Base-by-base conservation (phyloP, 805 yeast genomes). In the Wickerhamiella qilinensis region DNA sequence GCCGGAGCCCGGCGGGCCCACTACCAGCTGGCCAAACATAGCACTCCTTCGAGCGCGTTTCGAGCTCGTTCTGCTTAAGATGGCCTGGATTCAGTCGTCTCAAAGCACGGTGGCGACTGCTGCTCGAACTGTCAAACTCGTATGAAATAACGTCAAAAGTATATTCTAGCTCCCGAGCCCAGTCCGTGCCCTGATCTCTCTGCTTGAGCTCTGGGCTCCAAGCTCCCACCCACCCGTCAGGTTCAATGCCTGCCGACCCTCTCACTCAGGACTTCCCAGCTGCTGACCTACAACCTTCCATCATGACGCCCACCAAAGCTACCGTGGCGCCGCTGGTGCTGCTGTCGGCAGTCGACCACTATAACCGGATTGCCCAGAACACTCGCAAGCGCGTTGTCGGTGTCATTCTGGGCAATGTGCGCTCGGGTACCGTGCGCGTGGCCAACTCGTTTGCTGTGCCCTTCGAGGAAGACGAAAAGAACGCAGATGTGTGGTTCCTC, bases 1-100 rank as follows among this genome's bases (percentile, higher is more conserved):
- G 1, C 99, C 99, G 0, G 94, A 71, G 1, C 98, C 99, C 1
- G 99, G 99, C 0, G 98, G 97, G 0, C 99, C 99, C 29, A 91
- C 84, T 8, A 88, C 86, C 8, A 91, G 72, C 59, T 91, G 95
- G 3, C 93, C 95, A 57, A 81, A 57, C 28, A 35, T 31, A 14
- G n/a, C n/a, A n/a, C n/a, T n/a, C n/a, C n/a, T n/a, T n/a, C n/a
- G n/a, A n/a, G n/a, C n/a, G n/a, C n/a, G n/a, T n/a, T n/a, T n/a
- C n/a, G n/a, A n/a, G n/a, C n/a, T n/a, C n/a, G n/a, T n/a, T n/a
- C n/a, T n/a, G n/a, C n/a, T n/a, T n/a, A n/a, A n/a, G n/a, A n/a
- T n/a, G n/a, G n/a, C n/a, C n/a, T n/a, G n/a, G n/a, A n/a, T n/a
- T n/a, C n/a, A n/a, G n/a, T n/a, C n/a, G n/a, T n/a, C n/a, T n/a